Evolutionary conservation across 2,329 filamentous ascomycete species (phyloP).

Genomic region (Monosporascus ibericus): DNA sequence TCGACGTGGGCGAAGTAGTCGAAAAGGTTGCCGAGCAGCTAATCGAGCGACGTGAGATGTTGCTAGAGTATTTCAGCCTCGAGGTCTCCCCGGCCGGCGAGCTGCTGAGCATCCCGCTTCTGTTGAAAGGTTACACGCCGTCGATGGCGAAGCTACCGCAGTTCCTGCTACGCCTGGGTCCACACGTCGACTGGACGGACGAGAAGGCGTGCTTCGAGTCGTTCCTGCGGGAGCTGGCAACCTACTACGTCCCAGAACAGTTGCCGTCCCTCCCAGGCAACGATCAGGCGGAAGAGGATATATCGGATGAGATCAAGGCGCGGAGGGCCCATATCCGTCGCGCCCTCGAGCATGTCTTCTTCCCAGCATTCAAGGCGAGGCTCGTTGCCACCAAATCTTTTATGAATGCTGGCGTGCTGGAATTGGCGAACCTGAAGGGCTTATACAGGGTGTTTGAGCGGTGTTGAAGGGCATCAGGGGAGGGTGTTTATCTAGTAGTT

Average conservation of each 20-base stretch:
- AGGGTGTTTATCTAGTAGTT: background rate
- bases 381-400: constrained; percentile 76
- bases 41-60: constrained; percentile 73
- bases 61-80: constrained; percentile 86
- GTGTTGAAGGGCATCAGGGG: constrained; percentile 49
- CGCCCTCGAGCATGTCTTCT: constrained; percentile 78
- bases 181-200: constrained; percentile 77
- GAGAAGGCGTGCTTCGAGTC: constrained; percentile 82
- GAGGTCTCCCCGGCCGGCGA: constrained; percentile 74
- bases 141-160: constrained; percentile 78
- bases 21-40: constrained; percentile 62
- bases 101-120: constrained; percentile 71
- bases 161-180: constrained; percentile 83
- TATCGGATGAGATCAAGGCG: constrained; percentile 45
- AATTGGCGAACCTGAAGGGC: constrained; percentile 87
- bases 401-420: constrained; percentile 68
- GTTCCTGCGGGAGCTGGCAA: constrained; percentile 79
- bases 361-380: constrained; percentile 79
- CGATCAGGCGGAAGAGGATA: constrained; percentile 30
- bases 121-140: constrained; percentile 85
- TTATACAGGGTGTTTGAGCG: constrained; percentile 93
- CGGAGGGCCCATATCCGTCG: constrained; percentile 65
- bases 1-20: constrained; percentile 62
- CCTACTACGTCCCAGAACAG: constrained; percentile 85
- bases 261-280: constrained; percentile 46